Percentiles rank a stretch among this genome's conserved stretches.
phyloP scores from a whole-genome alignment of 164 flowering plant species.

The Vitis rupestris region DNA sequence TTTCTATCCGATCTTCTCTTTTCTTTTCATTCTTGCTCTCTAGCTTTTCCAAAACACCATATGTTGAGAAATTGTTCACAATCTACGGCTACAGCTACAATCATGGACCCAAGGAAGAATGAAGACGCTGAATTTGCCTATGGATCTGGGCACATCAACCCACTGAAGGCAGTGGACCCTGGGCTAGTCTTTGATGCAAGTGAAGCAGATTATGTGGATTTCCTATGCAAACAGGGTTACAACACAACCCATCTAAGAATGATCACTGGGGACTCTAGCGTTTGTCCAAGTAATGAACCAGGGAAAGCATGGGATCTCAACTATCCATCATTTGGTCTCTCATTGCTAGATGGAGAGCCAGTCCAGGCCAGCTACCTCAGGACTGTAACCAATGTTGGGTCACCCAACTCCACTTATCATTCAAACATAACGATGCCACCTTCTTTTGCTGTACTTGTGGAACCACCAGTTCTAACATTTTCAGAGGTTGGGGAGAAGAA shows the following conservation, averaged over 20 bases:
- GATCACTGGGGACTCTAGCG: conserved; percentile 2
- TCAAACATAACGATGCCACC: neutral
- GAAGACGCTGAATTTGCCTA: conserved; percentile 23
- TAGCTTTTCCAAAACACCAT: too few species aligned
- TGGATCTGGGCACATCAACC: conserved; percentile 31
- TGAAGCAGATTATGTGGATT: conserved; percentile 18
- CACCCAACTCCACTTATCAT: conserved; percentile 6
- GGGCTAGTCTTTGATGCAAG: conserved; percentile 28
- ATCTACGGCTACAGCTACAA: neutral
- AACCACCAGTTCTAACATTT: conserved; percentile 6
- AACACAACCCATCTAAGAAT: conserved; percentile 1
- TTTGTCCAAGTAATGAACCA: neutral
- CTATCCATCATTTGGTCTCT: conserved; percentile 9
- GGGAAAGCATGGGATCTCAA: conserved; percentile 7
- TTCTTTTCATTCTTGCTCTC: too few species aligned
- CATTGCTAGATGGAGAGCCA: neutral
- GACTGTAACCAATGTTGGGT: conserved; percentile 10
- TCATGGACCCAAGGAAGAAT: conserved; percentile 21
- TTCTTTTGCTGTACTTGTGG: neutral
- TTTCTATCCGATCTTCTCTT: neutral
- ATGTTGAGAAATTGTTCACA: too few species aligned
- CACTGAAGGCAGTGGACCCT: conserved; percentile 19
- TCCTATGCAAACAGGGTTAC: conserved; percentile 16
- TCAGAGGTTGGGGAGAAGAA: conserved; percentile 4
- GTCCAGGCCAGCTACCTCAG: conserved; percentile 1